Conservation (phyloP, 148 eudicot genomes). For the Linanthus parryae region DNA sequence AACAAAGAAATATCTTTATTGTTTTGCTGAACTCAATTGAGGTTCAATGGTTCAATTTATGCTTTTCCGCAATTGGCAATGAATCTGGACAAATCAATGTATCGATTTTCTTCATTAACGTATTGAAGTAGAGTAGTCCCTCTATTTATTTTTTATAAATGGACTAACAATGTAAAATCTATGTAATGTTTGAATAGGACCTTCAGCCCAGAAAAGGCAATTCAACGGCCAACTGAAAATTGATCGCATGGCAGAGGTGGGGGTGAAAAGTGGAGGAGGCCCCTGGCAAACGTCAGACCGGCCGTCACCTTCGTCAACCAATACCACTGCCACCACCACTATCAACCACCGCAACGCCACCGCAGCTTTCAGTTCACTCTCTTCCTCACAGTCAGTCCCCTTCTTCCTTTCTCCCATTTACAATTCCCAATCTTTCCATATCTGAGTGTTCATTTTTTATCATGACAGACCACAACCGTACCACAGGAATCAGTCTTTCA, state of each 20-base stretch:
- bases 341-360: conserved; percentile 17
- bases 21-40: too few species aligned
- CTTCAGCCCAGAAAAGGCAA: too few species aligned
- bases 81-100: too few species aligned
- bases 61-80: too few species aligned
- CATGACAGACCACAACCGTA: conserved; percentile 40
- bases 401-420: background rate
- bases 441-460: background rate
- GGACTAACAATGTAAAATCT: too few species aligned
- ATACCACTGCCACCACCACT: conserved; percentile 15
- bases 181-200: too few species aligned
- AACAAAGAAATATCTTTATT: too few species aligned
- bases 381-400: conserved; percentile 77
- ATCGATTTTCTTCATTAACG: too few species aligned
- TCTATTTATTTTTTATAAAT: too few species aligned
- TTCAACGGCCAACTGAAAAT: too few species aligned
- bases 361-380: conserved; percentile 57
- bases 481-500: conserved; percentile 63
- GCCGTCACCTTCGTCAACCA: conserved; percentile 73
- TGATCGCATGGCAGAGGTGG: conserved; percentile 52
- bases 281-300: conserved; percentile 53
- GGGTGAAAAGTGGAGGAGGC: conserved; percentile 31
- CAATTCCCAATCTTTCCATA: background rate
- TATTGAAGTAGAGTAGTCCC: too few species aligned
- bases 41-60: too few species aligned